These are phyloP conservation scores for Tulasnella sp. DNA, from an alignment of 768 basidiomycete species.

Conservation along the genomic window DNA sequence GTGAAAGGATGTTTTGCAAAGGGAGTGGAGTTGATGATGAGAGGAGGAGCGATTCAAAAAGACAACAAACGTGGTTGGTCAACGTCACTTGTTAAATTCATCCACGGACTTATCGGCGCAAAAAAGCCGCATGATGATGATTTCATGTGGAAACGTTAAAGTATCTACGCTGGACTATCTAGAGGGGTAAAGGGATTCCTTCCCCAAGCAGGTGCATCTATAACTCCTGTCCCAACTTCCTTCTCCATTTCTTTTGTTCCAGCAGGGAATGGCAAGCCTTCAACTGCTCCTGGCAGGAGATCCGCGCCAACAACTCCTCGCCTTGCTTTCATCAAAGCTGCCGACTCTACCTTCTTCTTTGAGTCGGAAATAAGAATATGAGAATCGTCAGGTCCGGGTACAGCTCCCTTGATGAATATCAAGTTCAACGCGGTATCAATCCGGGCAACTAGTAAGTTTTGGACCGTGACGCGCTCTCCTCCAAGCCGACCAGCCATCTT, in stretches of 20 bases:
- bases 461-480: conserved; percentile 61
- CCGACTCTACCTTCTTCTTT: conserved; percentile 65
- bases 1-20: neutral
- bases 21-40: neutral
- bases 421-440: conserved; percentile 79
- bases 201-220: conserved; percentile 42
- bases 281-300: conserved; percentile 60
- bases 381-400: conserved; percentile 81
- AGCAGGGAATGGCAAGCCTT: conserved; percentile 82
- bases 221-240: conserved; percentile 41
- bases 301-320: conserved; percentile 58
- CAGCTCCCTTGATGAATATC: conserved; percentile 79
- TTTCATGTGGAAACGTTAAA: neutral
- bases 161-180: conserved; percentile 4
- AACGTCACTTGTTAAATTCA: neutral
- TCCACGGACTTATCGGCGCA: neutral
- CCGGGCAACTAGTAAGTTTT: conserved; percentile 80
- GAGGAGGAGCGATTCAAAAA: neutral
- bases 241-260: conserved; percentile 68
- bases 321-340: conserved; percentile 49
- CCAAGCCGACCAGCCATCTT: conserved; percentile 98
- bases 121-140: neutral
- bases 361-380: conserved; percentile 79
- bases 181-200: conserved; percentile 15
- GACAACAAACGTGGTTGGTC: neutral